These are phyloP conservation scores for Vaccinium myrtillus DNA, from an alignment of 148 eudicot species.

Conservation along the genomic window DNA sequence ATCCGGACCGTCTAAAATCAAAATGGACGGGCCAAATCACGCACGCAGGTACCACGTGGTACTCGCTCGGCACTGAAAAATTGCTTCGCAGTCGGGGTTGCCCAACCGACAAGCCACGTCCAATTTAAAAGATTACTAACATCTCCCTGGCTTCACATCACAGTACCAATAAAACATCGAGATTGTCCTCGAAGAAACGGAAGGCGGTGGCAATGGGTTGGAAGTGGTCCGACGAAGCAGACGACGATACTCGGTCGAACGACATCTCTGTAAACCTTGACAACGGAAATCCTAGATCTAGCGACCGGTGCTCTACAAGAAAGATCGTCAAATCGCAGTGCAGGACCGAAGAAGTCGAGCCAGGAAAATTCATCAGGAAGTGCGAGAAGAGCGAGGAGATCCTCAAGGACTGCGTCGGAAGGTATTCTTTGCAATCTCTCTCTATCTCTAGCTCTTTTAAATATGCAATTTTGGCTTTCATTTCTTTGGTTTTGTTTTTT, in stretches of 20 bases:
- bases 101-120: not conserved
- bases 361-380: conserved; percentile 74
- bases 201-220: conserved; percentile 54
- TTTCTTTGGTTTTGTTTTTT: not conserved
- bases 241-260: conserved; percentile 7
- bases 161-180: not conserved
- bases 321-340: conserved; percentile 65
- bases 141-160: not conserved
- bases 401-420: conserved; percentile 76
- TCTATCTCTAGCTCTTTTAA: not conserved
- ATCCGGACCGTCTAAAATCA: too few species aligned
- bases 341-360: conserved; percentile 83
- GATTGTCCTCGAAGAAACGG: not conserved
- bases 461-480: not conserved
- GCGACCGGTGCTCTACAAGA: conserved; percentile 51
- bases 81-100: too few species aligned
- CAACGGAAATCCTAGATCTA: conserved; percentile 20
- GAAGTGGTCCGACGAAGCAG: conserved; percentile 66
- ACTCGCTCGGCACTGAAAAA: too few species aligned
- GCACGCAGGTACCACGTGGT: too few species aligned
- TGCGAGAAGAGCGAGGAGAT: conserved; percentile 78
- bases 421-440: conserved; percentile 33
- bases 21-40: too few species aligned
- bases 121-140: not conserved
- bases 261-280: not conserved